phyloP scores from a whole-genome alignment of 352 stramenopile species.

The Plasmopara viticola region DNA sequence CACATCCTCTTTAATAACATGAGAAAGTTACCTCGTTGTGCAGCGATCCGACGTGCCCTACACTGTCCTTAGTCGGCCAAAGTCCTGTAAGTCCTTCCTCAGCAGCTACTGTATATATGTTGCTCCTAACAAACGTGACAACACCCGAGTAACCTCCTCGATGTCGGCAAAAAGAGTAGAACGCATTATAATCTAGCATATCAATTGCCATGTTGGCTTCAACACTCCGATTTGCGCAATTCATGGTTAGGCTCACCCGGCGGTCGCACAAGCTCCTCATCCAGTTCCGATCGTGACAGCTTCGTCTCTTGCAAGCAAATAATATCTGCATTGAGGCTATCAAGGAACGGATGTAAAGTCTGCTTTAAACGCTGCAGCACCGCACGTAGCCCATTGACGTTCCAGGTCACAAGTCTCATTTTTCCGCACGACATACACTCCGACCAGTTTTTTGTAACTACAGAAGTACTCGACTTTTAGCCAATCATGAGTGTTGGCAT shows the following conservation, averaged over 20 bases:
- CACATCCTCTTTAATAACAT: not conserved
- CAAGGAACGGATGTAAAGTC: constrained; percentile 44
- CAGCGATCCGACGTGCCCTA: constrained; percentile 46
- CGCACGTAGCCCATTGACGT: constrained; percentile 79
- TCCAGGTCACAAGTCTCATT: constrained; percentile 74
- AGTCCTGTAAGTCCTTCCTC: constrained; percentile 68
- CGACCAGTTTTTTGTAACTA: too few species aligned
- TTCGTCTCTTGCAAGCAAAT: constrained; percentile 86
- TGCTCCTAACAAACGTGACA: constrained; percentile 56
- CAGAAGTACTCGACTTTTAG: constrained; percentile 1
- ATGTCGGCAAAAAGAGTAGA: constrained; percentile 72
- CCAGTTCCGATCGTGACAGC: constrained; percentile 73
- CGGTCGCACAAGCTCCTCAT: constrained; percentile 66
- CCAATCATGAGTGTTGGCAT: constrained; percentile 35
- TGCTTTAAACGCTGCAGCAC: constrained; percentile 56
- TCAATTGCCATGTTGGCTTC: constrained; percentile 6
- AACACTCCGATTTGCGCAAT: not conserved
- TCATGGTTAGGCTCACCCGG: constrained; percentile 22
- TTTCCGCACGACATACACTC: not conserved
- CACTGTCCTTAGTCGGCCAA: constrained; percentile 46
- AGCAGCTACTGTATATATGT: constrained; percentile 45
- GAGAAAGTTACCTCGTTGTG: constrained; percentile 35
- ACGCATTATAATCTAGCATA: constrained; percentile 64
- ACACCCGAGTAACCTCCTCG: constrained; percentile 75
- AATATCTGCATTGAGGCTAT: constrained; percentile 56